Evolutionary conservation across 805 yeast species (phyloP), one percentile per base, ranked within the genome.

Genomic region (Myxozyma mucilagina): DNA sequence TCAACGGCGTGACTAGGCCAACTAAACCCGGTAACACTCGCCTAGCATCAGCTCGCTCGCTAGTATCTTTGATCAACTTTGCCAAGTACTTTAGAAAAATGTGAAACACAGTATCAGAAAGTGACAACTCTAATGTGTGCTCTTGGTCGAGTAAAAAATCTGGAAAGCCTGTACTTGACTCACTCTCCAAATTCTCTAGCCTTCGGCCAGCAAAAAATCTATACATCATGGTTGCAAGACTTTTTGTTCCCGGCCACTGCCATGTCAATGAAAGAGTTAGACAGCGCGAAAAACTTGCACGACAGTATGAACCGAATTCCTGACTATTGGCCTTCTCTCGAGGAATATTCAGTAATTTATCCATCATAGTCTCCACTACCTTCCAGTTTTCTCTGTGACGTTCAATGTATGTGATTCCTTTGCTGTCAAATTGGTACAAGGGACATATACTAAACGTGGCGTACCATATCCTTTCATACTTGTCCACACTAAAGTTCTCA

Each of bases 1-100:
- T 65, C 47, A 68, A 35, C 11, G 71, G 71, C 5, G 69, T 68
- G 4, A 69, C 68, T n/a, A 67, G 53, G 3, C 70, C 69, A 3
- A 69, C 54, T 24, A 67, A 34, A 1, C 69, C 63, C 13, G 67
- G 61, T 18, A 67, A 42, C 13, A 50, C 53, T 32, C 49, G 47
- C n/a, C 50, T 34, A 7, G 59, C 58, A 29, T 47, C 56, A 2
- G 48, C 29, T 8, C 24, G 44, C 14, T 44, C 38, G 31, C 59
- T 47, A n/a, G 47, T 50, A 18, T 54, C 60, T 36, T 41, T 31
- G 36, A 68, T 63, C 35, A 59, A 39, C 32, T 51, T 43, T 5
- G 69, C 69, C 6, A 68, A 47, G 7, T 52, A 53, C 47, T 68
- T 68, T 10, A 68, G 60, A 54, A 65, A 68, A 6, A 67, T 56